These are phyloP conservation scores for Rubia peregrina DNA, from an alignment of 305 asterid species.

Conservation along the genomic window DNA sequence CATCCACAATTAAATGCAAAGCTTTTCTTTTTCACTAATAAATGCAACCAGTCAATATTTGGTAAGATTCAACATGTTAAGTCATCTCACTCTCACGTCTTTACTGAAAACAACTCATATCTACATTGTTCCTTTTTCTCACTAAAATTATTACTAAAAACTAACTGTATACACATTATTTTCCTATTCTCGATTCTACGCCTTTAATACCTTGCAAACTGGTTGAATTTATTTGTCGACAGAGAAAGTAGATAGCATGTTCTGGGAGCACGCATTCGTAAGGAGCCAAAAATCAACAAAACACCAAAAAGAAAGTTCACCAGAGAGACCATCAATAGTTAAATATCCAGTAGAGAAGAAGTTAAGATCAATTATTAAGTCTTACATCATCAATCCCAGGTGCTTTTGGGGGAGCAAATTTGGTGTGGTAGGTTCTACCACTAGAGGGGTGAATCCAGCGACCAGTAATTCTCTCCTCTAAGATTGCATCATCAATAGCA, in stretches of 20 bases:
- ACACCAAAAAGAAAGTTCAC: not conserved
- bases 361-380: not conserved
- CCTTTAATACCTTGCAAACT: too few species aligned
- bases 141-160: too few species aligned
- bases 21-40: too few species aligned
- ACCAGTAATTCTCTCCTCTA: conserved; percentile 85
- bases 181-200: too few species aligned
- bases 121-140: too few species aligned
- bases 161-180: too few species aligned
- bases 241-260: not conserved
- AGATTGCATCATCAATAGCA: conserved; percentile 69
- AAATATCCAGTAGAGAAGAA: not conserved
- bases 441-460: conserved; percentile 95
- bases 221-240: too few species aligned
- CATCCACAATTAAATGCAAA: too few species aligned
- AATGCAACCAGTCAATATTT: too few species aligned
- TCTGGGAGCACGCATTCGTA: not conserved
- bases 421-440: conserved; percentile 73
- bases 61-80: too few species aligned
- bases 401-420: conserved; percentile 74
- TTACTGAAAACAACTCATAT: too few species aligned
- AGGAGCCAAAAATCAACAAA: not conserved
- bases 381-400: conserved; percentile 67
- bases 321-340: not conserved
- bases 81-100: too few species aligned